Evolutionary conservation across 1,139 yeast species (phyloP), one percentile per base, ranked within the genome.

Genomic region (Zhuliangozyma parablackwelliae): DNA sequence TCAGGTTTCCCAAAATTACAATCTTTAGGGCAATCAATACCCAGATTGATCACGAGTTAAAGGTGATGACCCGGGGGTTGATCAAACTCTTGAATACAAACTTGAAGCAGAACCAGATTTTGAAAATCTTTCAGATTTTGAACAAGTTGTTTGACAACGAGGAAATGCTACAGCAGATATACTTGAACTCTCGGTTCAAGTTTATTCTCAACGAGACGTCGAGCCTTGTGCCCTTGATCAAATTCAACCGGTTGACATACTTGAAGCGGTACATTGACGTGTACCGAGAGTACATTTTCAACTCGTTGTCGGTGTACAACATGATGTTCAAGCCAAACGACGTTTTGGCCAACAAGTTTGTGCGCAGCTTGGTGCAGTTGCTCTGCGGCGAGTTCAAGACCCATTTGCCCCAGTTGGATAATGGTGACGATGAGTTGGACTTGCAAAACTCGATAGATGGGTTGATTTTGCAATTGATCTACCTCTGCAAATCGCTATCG

Each of bases 241-340:
- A 62, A 45, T 66, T 61, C 49, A 69, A 60, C 35, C 71, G 79
- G 24, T 82, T 84, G 44, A 78, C 82, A 42, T 86, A 82, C 52
- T 65, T 89, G 39, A 89, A 89, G 49, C 66, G 95, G 45, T 82
- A 76, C 50, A 74, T 89, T 32, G 97, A 92, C 56, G 78, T 86
- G 5, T 80, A 86, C 44, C 70, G 98, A 53, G 97, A 90, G 55
- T 82, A 79, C 48, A 78, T 86, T 10, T 85, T 82, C 56, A 83
- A 81, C 26, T 78, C 94, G 0, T 67, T 87, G 5, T 76, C 85
- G 32, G 78, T 82, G 8, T 83, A 74, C 54, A 70, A 72, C 39
- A 75, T 87, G 7, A 74, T 85, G 0, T 85, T 87, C 50, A 75
- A 55, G 29, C 47, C 49, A 16, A 26, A 64, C 41, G 42, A 39